Percentiles rank a stretch among this genome's conserved stretches.
These are phyloP conservation scores for Uronychia setigera DNA, from an alignment of 73 alveolate genomes.

Conservation along the genomic window DNA sequence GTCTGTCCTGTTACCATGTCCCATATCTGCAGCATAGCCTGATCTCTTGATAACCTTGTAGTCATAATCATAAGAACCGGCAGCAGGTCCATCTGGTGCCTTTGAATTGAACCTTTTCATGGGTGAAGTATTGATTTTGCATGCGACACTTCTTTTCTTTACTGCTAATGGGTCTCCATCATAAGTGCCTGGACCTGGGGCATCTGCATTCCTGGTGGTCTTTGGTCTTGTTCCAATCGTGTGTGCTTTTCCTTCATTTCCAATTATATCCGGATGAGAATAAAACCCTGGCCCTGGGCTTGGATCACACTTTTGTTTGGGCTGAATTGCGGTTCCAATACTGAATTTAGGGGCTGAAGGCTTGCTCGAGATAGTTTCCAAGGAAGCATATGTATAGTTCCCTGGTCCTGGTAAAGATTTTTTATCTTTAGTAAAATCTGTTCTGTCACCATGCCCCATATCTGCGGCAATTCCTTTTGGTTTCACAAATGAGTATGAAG, in stretches of 20 bases:
- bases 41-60: not conserved
- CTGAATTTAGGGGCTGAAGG: constrained; percentile 1
- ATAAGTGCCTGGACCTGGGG: not conserved
- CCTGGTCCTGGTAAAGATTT: not conserved
- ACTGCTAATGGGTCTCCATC: not conserved
- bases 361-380: not conserved
- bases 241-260: not conserved
- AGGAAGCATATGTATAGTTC: not conserved
- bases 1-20: not conserved
- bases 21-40: not conserved
- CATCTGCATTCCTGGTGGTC: not conserved
- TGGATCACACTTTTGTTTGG: not conserved
- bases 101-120: not conserved
- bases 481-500: not conserved
- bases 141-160: not conserved
- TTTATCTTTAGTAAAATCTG: not conserved
- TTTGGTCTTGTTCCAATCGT: not conserved
- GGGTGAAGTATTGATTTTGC: not conserved
- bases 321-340: not conserved
- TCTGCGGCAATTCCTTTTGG: not conserved
- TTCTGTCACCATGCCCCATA: not conserved
- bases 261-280: not conserved
- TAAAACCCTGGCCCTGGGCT: not conserved
- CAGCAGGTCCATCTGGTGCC: not conserved
- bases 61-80: not conserved